phyloP scores from a whole-genome alignment of 192 early-diverging fungal genomes.

The Linnemannia hyalina region DNA sequence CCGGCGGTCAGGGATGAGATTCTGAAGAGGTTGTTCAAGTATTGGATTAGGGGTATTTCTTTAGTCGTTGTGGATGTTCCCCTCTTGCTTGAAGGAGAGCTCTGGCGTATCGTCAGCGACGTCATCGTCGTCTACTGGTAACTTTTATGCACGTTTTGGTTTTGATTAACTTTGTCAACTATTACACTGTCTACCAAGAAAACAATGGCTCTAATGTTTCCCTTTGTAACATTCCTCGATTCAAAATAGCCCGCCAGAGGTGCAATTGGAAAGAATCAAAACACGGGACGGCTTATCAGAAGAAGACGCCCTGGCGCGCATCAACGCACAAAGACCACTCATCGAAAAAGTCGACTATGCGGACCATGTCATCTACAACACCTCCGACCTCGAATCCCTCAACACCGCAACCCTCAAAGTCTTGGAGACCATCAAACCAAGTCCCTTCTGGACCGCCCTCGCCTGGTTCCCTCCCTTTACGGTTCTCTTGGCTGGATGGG shows the following conservation, averaged over 20 bases:
- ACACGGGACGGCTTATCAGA: constrained; percentile 76
- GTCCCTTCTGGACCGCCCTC: constrained; percentile 45
- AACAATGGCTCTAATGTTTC: no score
- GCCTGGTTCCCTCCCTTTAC: constrained; percentile 50
- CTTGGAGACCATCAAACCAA: constrained; percentile 34
- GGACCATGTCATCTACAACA: constrained; percentile 89
- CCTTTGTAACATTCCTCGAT: no score
- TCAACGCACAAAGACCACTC: constrained; percentile 88
- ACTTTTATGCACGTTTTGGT: background rate
- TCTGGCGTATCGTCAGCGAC: constrained; percentile 78
- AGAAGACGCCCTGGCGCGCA: constrained; percentile 75
- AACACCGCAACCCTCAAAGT: constrained; percentile 56
- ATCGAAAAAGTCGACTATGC: constrained; percentile 83
- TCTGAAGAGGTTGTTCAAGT: constrained; percentile 70
- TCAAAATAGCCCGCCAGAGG: constrained; percentile 69
- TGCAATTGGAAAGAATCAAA: constrained; percentile 84
- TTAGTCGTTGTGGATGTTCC: constrained; percentile 93
- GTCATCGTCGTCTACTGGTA: constrained; percentile 90
- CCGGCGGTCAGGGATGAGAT: constrained; percentile 90
- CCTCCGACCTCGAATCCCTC: constrained; percentile 69
- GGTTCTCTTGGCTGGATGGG: constrained; percentile 18
- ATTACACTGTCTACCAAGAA: no score
- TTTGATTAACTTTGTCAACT: background rate
- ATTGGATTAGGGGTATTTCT: constrained; percentile 77
- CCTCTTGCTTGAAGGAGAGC: constrained; percentile 88